Evolutionary conservation across 306 rosid species (phyloP), one percentile per base, ranked within the genome.

Genomic region (Aeschynomene evenia): DNA sequence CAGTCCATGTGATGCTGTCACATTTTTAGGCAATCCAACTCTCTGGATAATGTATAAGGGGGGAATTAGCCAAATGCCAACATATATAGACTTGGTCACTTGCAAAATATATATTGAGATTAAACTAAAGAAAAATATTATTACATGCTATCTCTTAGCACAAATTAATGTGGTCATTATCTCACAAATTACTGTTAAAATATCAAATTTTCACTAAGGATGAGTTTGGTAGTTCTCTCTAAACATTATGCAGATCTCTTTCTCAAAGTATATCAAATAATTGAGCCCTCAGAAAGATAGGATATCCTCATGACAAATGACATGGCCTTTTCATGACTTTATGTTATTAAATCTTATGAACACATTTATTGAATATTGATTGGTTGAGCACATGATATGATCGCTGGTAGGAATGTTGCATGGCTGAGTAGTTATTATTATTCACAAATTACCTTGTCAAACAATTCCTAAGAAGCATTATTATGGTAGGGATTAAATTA

Each of bases 1-100:
- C 15, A 71, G 2, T 51, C 71, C 75, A 59, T 34, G 61, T 79
- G 59, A 29, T 52, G 67, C 7, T 73, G 73, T 61, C 73, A 74
- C 72, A 22, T 49, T 11, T 37, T 56, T 40, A 63, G 34, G 18
- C 26, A 54, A 18, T 4, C 10, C 50, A 55, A 33, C 37, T 50
- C 9, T 26, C 22, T 39, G 23, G 45, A 70, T 71, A 60, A 16
- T 49, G 23, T 18, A 13, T 19, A 2, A 6, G 52, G 52, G 4
- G 52, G 6, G 16, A 46, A 46, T 46, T 46, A 1, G 52, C 52
- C 52, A 15, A 46, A 37, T 16, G 21, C 21, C 52, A 46, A 46
- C 10, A 15, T n/a, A n/a, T n/a, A n/a, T 46, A 7, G 52, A 46
- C 9, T 46, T 46, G 52, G 51, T n/a, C 51, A 37, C 12, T 33